Percentiles rank a stretch among this genome's conserved stretches.
Evolutionary conservation across 1,284 basidiomycete species (phyloP).

Genomic region (Ustilago shanxiensis): DNA sequence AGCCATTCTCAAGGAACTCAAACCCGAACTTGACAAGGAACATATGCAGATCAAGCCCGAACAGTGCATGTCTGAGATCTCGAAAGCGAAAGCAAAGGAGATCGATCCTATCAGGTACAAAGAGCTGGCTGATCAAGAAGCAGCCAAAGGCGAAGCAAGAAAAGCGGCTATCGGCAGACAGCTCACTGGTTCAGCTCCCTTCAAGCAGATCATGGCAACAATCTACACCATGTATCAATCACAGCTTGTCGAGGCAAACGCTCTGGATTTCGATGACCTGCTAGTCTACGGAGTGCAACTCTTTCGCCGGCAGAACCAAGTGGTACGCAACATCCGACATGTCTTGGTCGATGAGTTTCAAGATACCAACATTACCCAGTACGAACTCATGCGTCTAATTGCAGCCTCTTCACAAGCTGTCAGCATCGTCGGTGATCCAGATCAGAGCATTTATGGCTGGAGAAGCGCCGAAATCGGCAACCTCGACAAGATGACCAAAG

Average conservation of each 20-base stretch:
- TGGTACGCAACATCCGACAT: slow-evolving; percentile 79
- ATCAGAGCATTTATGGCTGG: slow-evolving; percentile 94
- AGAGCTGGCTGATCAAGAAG: slow-evolving; percentile 28
- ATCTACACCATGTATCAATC: slow-evolving; percentile 81
- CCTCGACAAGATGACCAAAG: slow-evolving; percentile 60
- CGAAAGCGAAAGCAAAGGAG: slow-evolving; percentile 83
- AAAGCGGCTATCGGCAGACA: slow-evolving; percentile 22
- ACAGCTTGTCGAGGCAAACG: slow-evolving; percentile 77
- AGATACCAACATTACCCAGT: slow-evolving; percentile 89
- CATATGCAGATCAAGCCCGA: slow-evolving; percentile 77
- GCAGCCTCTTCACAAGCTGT: slow-evolving; percentile 70
- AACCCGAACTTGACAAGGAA: slow-evolving; percentile 72
- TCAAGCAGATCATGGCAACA: slow-evolving; percentile 59
- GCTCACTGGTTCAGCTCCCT: slow-evolving; percentile 16
- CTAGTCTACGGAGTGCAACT: slow-evolving; percentile 79
- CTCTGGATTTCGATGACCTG: slow-evolving; percentile 91
- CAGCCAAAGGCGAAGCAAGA: slow-evolving; percentile 26
- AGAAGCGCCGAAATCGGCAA: slow-evolving; percentile 76
- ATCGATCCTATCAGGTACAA: slow-evolving; percentile 39
- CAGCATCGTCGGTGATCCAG: slow-evolving; percentile 90
- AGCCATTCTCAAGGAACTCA: slow-evolving; percentile 76
- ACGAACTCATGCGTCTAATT: slow-evolving; percentile 80
- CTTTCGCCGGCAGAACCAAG: slow-evolving; percentile 75
- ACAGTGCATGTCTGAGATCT: slow-evolving; percentile 78
- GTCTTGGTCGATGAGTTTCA: slow-evolving; percentile 92